Conservation (phyloP, 1,139 yeast species). For the Pichia sp. region DNA sequence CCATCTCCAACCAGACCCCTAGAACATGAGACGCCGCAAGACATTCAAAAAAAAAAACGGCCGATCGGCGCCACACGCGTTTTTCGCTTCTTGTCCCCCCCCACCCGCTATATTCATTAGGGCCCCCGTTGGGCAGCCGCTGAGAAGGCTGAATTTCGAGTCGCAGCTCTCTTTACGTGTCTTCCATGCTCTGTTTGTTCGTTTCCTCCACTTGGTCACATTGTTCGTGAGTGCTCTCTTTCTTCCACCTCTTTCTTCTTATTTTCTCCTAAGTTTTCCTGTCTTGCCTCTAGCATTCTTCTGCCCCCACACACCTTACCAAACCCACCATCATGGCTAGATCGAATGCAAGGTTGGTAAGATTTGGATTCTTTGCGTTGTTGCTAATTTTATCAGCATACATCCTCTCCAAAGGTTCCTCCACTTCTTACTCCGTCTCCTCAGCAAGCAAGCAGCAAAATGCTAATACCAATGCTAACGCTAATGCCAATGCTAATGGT, state of each 20-base stretch:
- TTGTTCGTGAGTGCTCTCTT: not conserved
- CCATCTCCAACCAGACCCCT: too few relatives aligned
- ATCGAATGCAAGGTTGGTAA: constrained; percentile 56
- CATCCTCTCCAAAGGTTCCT: constrained; percentile 56
- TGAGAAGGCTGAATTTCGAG: not conserved
- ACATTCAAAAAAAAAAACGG: not conserved
- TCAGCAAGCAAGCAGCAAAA: constrained; percentile 3
- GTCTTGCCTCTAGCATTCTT: not conserved
- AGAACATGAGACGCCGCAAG: not conserved
- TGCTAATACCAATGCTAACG: constrained; percentile 5
- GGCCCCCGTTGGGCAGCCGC: not conserved
- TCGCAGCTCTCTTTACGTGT: not conserved
- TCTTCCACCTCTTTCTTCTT: not conserved
- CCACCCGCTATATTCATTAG: too few relatives aligned
- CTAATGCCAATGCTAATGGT: constrained; percentile 1
- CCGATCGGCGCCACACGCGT: not conserved
- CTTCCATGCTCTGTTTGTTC: not conserved
- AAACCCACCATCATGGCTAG: constrained; percentile 38
- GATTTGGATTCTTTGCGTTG: constrained; percentile 59
- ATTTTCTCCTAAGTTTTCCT: not conserved
- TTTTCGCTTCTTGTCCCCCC: not conserved
- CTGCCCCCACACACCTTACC: not conserved
- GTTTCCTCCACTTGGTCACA: too few relatives aligned
- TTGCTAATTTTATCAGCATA: constrained; percentile 55
- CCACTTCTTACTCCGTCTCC: constrained; percentile 33